Evolutionary conservation across 2,329 filamentous ascomycete genomes (phyloP), one percentile per base, ranked within the genome.

Genomic region (Penicillium digitatum): DNA sequence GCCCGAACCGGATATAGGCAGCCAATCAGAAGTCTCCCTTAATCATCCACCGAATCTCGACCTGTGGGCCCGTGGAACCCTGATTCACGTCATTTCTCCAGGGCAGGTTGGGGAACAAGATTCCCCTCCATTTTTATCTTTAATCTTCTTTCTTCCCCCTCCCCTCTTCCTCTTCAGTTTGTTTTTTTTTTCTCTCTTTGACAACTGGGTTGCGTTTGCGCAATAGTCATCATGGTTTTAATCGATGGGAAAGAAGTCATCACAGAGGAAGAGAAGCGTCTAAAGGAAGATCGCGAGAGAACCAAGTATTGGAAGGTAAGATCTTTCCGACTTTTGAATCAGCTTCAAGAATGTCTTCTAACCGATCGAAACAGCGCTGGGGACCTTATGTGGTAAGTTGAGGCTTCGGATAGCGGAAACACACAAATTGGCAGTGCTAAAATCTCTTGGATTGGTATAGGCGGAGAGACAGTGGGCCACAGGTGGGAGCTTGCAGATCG

Each of bases 381-480:
- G 93, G 93, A 52, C 87, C 92, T 24, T 97, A 96, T 70, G 87
- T 95, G 66, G 48, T 50, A 34, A 43, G 48, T 43, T 0, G 12
- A 50, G 27, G 8, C 5, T 11, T 11, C 2, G 4, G 8, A 26
- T 27, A 22, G 37, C 27, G 4, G 18, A 20, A 24, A n/a, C 2
- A 45, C n/a, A 34, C 40, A 43, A 4, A 43, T 24, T 34, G 20
- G 29, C 27, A 44, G 27, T 34, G 48, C 48, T 50, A 32, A 50
- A 43, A 43, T 12, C 10, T 34, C 8, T 26, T 43, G 26, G 10
- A 16, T 43, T 44, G 48, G 6, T 14, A 26, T 20, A 50, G 48
- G 86, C 92, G 52, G 93, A 97, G 79, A 82, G 92, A 70, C 92
- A 96, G 79, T 96, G 93, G 93, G 91, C 92, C 55, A 96, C 91